Conservation (phyloP, 106 monocot genomes). For the Chionographis japonica region DNA sequence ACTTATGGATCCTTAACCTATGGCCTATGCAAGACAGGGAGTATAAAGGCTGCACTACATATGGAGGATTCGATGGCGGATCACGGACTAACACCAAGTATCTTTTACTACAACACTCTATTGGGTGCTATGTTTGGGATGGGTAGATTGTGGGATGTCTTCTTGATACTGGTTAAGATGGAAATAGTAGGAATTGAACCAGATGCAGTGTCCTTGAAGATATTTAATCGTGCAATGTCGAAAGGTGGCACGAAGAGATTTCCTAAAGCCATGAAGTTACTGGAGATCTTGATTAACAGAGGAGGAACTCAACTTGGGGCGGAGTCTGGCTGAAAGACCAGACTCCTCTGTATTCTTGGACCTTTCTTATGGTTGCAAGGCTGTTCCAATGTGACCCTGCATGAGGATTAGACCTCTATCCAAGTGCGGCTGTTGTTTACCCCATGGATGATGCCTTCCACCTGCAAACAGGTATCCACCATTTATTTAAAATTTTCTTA, state of each 20-base stretch:
- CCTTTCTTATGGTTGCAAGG: too few relatives aligned
- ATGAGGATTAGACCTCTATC: too few relatives aligned
- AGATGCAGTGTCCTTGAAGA: conserved; percentile 33
- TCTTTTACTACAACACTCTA: conserved; percentile 38
- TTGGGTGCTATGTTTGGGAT: conserved; percentile 32
- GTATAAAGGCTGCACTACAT: conserved; percentile 22
- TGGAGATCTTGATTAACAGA: conserved; percentile 23
- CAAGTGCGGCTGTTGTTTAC: too few relatives aligned
- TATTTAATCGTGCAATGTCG: conserved; percentile 21
- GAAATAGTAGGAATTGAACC: conserved; percentile 30
- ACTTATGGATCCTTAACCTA: conserved; percentile 36
- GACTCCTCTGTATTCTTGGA: too few relatives aligned
- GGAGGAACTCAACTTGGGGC: not conserved
- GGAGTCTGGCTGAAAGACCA: too few relatives aligned
- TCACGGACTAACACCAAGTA: conserved; percentile 23
- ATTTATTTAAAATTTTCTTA: too few relatives aligned
- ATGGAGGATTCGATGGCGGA: conserved; percentile 29
- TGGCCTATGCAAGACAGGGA: conserved; percentile 25
- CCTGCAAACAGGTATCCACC: too few relatives aligned
- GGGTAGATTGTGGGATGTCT: conserved; percentile 30
- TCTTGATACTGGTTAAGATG: conserved; percentile 37
- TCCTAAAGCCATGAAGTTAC: conserved; percentile 27
- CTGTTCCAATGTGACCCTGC: too few relatives aligned
- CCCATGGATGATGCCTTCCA: too few relatives aligned
- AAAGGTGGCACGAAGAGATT: conserved; percentile 25